phyloP scores from a whole-genome alignment of 2,329 filamentous ascomycete genomes.

The Metarhizium brunneum region DNA sequence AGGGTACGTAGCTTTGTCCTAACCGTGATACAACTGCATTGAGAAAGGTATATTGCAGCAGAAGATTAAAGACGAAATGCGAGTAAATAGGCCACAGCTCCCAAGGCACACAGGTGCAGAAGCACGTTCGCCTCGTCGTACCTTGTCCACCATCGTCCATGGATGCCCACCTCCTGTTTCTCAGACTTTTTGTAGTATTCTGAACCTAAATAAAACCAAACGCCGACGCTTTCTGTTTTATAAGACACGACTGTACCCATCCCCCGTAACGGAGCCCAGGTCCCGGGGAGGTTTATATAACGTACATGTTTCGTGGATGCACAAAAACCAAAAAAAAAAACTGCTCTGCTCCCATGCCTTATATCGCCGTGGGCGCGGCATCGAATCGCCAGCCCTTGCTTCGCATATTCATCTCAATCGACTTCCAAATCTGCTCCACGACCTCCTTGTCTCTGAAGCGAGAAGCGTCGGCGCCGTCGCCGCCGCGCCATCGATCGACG shows the following conservation, averaged over 20 bases:
- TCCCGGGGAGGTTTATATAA: neutral
- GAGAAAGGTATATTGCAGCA: too few species aligned
- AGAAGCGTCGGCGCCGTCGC: slow-evolving; percentile 41
- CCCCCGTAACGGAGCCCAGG: neutral
- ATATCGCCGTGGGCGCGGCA: slow-evolving; percentile 49
- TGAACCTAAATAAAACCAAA: slow-evolving; percentile 1
- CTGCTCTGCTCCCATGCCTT: neutral
- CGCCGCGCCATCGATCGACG: slow-evolving; percentile 72
- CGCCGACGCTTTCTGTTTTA: slow-evolving; percentile 3
- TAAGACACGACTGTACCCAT: neutral
- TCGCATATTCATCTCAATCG: slow-evolving; percentile 81
- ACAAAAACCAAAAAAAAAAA: neutral
- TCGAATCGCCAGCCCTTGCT: slow-evolving; percentile 74
- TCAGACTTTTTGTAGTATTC: neutral
- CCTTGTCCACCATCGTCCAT: neutral
- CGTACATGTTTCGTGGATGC: neutral
- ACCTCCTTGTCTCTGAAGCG: slow-evolving; percentile 85
- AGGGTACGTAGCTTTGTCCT: too few species aligned
- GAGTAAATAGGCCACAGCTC: too few species aligned
- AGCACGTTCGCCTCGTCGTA: too few species aligned
- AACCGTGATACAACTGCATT: too few species aligned
- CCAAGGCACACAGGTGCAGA: too few species aligned
- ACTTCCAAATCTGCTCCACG: slow-evolving; percentile 86
- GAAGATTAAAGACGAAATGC: too few species aligned
- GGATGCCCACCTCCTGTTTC: too few species aligned